Percentiles rank a stretch among this genome's conserved stretches.
phyloP scores from a whole-genome alignment of 2,329 filamentous ascomycete genomes.

The Cytospora piceae region DNA sequence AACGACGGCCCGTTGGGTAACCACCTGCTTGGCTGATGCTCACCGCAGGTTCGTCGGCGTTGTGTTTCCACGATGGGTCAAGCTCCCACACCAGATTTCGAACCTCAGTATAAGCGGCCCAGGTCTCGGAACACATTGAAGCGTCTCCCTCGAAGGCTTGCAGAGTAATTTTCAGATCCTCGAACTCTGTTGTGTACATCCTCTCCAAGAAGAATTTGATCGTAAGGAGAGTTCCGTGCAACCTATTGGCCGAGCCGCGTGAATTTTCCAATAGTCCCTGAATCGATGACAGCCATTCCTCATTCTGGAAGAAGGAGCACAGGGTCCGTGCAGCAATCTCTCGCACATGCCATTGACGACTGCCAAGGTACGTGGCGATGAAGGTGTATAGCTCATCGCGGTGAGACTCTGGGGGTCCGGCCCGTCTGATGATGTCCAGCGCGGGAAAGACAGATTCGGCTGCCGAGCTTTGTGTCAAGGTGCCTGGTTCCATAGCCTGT shows the following conservation, averaged over 20 bases:
- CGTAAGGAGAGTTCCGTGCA: constrained; percentile 63
- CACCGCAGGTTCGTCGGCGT: not conserved
- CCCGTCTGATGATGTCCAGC: constrained; percentile 77
- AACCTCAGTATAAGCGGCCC: constrained; percentile 52
- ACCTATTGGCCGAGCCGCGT: constrained; percentile 50
- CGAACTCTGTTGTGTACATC: constrained; percentile 38
- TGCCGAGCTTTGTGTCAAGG: constrained; percentile 39
- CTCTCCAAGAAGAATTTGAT: constrained; percentile 61
- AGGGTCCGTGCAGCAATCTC: constrained; percentile 79
- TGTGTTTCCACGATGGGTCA: constrained; percentile 26
- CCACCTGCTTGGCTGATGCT: not conserved
- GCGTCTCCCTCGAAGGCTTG: constrained; percentile 16
- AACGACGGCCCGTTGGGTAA: not conserved
- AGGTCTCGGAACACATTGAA: constrained; percentile 44
- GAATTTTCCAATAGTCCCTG: constrained; percentile 42
- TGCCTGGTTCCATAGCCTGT: constrained; percentile 45
- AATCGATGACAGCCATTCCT: constrained; percentile 52
- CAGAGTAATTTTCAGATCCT: constrained; percentile 18
- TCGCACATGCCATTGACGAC: constrained; percentile 77
- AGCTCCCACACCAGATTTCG: constrained; percentile 47
- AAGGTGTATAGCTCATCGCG: constrained; percentile 58
- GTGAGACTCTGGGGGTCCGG: constrained; percentile 64
- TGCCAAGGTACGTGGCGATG: constrained; percentile 67
- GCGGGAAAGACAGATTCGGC: constrained; percentile 80
- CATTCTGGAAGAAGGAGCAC: constrained; percentile 62